These are phyloP conservation scores for Ilyonectria robusta DNA, from an alignment of 2,329 filamentous ascomycete genomes.

Conservation along the genomic window DNA sequence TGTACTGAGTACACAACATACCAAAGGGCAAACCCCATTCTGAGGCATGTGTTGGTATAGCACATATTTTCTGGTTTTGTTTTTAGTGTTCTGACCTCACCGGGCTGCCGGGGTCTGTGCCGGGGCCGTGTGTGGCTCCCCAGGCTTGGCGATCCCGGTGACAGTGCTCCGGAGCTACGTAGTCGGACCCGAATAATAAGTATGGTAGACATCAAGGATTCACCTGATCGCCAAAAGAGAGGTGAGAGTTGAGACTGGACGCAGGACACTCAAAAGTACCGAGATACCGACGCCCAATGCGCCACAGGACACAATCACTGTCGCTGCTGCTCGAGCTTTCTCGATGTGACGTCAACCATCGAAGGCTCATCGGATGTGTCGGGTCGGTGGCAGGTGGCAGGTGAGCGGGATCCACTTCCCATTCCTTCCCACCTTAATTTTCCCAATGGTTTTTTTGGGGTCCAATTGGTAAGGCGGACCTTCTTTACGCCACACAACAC, in stretches of 20 bases:
- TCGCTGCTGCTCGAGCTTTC: conserved; percentile 7
- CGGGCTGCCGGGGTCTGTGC: conserved; percentile 31
- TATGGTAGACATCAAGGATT: not conserved
- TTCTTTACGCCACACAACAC: conserved; percentile 16
- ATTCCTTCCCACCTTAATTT: conserved; percentile 15
- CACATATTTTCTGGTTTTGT: not conserved
- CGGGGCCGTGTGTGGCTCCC: conserved; percentile 25
- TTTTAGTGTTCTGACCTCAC: conserved; percentile 29
- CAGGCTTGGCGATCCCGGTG: conserved; percentile 40
- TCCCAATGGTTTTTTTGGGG: not conserved
- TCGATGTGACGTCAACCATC: conserved; percentile 42
- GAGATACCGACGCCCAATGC: not conserved
- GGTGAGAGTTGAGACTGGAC: not conserved
- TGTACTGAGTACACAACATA: not conserved
- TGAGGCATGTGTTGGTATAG: conserved; percentile 14
- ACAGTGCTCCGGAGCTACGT: conserved; percentile 36
- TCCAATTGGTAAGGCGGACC: not conserved
- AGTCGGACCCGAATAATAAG: not conserved
- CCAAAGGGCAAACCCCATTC: not conserved
- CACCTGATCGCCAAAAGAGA: not conserved
- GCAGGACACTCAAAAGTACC: not conserved
- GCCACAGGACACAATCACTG: not conserved
- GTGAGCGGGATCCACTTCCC: conserved; percentile 24
- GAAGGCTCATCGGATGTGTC: conserved; percentile 34
- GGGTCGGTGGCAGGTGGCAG: conserved; percentile 19